Conservation (phyloP, 352 stramenopile species). For the Blastocystis sp. region DNA sequence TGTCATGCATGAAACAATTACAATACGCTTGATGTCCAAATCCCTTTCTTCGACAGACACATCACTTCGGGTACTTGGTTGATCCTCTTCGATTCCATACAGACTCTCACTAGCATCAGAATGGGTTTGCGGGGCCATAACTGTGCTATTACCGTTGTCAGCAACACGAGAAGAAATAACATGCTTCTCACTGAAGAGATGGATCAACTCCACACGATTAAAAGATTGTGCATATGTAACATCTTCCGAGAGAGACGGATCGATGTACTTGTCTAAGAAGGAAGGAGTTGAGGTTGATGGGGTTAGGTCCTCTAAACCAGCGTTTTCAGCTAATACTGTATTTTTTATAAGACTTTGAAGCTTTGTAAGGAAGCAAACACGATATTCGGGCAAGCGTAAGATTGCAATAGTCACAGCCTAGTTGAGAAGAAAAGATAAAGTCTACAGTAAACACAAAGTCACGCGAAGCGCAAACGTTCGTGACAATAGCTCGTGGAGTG, state of each 20-base stretch:
- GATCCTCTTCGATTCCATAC: background rate
- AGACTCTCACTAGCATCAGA: background rate
- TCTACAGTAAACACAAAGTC: conserved; percentile 37
- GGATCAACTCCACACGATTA: too few relatives aligned
- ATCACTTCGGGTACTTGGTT: background rate
- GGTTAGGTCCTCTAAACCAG: background rate
- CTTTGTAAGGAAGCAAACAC: conserved; percentile 51
- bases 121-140: too few relatives aligned
- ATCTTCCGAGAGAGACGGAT: background rate
- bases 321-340: background rate
- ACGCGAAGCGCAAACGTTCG: background rate
- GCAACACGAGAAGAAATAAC: background rate
- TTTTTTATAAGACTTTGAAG: conserved; percentile 39
- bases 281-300: background rate
- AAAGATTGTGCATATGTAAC: too few relatives aligned
- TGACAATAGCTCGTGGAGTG: conserved; percentile 29
- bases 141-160: background rate
- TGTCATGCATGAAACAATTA: background rate
- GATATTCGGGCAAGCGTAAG: conserved; percentile 41
- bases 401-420: conserved; percentile 14
- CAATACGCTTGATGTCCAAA: conserved; percentile 4
- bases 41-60: background rate
- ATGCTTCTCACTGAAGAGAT: background rate
- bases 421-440: background rate
- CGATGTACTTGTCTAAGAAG: conserved; percentile 60